phyloP scores from a whole-genome alignment of 805 yeast species.

The Candida tallmaniae region DNA sequence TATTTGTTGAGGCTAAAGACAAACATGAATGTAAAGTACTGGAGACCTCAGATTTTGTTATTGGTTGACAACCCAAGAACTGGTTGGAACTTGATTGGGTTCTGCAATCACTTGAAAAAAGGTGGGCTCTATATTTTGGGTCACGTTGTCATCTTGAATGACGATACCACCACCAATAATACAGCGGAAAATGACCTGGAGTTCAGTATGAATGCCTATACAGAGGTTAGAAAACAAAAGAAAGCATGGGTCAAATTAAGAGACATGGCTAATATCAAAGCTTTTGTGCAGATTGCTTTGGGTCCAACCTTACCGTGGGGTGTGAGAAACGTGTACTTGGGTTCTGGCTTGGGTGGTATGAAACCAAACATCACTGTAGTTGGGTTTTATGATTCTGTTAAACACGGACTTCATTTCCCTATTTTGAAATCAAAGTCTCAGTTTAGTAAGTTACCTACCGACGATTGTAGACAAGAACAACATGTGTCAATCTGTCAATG shows the following conservation, averaged over 20 bases:
- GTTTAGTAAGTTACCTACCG: constrained; percentile 60
- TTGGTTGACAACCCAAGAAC: constrained; percentile 90
- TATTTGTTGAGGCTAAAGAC: constrained; percentile 76
- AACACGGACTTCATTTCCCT: constrained; percentile 34
- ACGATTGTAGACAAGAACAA: constrained; percentile 64
- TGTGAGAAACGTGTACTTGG: constrained; percentile 82
- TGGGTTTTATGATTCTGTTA: constrained; percentile 74
- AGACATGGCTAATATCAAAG: constrained; percentile 75
- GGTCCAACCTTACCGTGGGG: constrained; percentile 94
- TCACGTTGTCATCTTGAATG: constrained; percentile 72
- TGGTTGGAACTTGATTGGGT: constrained; percentile 85
- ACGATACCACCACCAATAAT: constrained; percentile 16
- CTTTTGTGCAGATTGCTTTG: constrained; percentile 88
- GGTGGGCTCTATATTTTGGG: constrained; percentile 93
- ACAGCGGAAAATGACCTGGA: constrained; percentile 43
- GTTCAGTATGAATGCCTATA: constrained; percentile 42
- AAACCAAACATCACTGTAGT: constrained; percentile 90
- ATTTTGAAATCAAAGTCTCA: constrained; percentile 15
- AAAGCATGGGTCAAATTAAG: constrained; percentile 82
- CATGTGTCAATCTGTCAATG: constrained; percentile 73
- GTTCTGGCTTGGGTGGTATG: constrained; percentile 99
- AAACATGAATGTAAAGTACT: constrained; percentile 88
- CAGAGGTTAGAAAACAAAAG: constrained; percentile 68
- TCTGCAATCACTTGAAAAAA: constrained; percentile 91
- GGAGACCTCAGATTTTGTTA: constrained; percentile 94